phyloP scores from a whole-genome alignment of 2,329 filamentous ascomycete species.

The Penicillium crustosum region DNA sequence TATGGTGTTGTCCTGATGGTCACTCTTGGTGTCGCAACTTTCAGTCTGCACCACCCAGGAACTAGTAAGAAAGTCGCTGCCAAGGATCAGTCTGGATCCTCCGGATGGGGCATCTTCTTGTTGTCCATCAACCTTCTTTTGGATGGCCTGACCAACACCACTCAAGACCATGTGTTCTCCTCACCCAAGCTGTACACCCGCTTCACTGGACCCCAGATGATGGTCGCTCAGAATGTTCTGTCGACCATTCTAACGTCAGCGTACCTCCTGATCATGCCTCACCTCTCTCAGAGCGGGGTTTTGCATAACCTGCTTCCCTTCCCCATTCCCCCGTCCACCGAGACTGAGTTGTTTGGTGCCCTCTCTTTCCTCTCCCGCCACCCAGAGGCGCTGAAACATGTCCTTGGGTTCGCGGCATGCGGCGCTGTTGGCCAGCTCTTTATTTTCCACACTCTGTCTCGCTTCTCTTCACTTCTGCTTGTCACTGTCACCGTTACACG shows the following conservation, averaged over 20 bases:
- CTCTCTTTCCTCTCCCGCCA: slow-evolving; percentile 76
- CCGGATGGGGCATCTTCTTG: slow-evolving; percentile 70
- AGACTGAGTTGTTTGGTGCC: slow-evolving; percentile 77
- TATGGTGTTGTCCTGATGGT: slow-evolving; percentile 91
- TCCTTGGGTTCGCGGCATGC: slow-evolving; percentile 84
- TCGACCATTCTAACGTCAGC: slow-evolving; percentile 71
- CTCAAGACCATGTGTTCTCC: slow-evolving; percentile 90
- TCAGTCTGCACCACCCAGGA: slow-evolving; percentile 80
- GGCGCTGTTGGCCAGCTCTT: slow-evolving; percentile 95
- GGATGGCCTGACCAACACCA: slow-evolving; percentile 93
- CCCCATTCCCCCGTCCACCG: slow-evolving; percentile 55
- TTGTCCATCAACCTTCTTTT: slow-evolving; percentile 89
- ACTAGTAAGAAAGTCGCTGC: slow-evolving; percentile 56
- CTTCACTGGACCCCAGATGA: slow-evolving; percentile 95
- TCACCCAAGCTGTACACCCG: slow-evolving; percentile 64
- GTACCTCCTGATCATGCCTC: slow-evolving; percentile 78
- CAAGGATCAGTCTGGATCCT: slow-evolving; percentile 61
- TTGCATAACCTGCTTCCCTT: slow-evolving; percentile 68
- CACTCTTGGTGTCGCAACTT: slow-evolving; percentile 88
- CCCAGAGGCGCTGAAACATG: slow-evolving; percentile 80
- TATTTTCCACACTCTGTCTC: slow-evolving; percentile 92
- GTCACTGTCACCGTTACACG: slow-evolving; percentile 96
- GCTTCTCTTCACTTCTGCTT: slow-evolving; percentile 86
- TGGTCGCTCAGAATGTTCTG: slow-evolving; percentile 95
- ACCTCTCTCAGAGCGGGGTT: slow-evolving; percentile 67